Evolutionary conservation across 768 basidiomycete genomes (phyloP).

Genomic region (Tremella fuciformis): DNA sequence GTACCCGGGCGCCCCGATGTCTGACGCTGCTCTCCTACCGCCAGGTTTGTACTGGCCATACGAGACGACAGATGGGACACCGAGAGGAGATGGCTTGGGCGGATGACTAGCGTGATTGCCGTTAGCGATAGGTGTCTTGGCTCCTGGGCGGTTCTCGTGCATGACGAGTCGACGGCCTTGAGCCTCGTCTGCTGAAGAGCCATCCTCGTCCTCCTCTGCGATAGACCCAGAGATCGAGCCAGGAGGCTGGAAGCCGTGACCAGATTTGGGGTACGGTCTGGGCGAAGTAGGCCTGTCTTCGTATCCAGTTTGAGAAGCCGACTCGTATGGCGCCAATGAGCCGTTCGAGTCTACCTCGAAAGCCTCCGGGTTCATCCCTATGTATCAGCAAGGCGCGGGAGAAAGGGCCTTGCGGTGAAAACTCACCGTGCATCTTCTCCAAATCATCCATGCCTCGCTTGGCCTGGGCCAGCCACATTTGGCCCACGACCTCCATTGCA

Average conservation of each 20-base stretch:
- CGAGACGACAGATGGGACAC: slow-evolving; percentile 36
- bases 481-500: slow-evolving; percentile 50
- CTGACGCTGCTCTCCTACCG: slow-evolving; percentile 45
- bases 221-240: slow-evolving; percentile 49
- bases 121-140: slow-evolving; percentile 17
- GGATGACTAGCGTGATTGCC: slow-evolving; percentile 10
- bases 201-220: slow-evolving; percentile 49
- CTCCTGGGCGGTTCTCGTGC: slow-evolving; percentile 47
- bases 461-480: slow-evolving; percentile 50
- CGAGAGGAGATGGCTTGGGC: slow-evolving; percentile 31
- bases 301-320: slow-evolving; percentile 49
- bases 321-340: slow-evolving; percentile 51
- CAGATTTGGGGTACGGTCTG: slow-evolving; percentile 28
- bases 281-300: slow-evolving; percentile 27
- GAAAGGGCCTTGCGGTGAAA: too few species aligned
- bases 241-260: slow-evolving; percentile 16
- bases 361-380: slow-evolving; percentile 23
- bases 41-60: slow-evolving; percentile 28
- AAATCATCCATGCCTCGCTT: slow-evolving; percentile 46
- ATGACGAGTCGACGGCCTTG: slow-evolving; percentile 38
- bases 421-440: slow-evolving; percentile 38
- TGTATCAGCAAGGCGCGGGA: too few species aligned
- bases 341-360: slow-evolving; percentile 51
- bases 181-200: slow-evolving; percentile 43
- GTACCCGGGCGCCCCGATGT: slow-evolving; percentile 44